Conservation (phyloP, 1,139 yeast species). For the Petasospora fabianii region DNA sequence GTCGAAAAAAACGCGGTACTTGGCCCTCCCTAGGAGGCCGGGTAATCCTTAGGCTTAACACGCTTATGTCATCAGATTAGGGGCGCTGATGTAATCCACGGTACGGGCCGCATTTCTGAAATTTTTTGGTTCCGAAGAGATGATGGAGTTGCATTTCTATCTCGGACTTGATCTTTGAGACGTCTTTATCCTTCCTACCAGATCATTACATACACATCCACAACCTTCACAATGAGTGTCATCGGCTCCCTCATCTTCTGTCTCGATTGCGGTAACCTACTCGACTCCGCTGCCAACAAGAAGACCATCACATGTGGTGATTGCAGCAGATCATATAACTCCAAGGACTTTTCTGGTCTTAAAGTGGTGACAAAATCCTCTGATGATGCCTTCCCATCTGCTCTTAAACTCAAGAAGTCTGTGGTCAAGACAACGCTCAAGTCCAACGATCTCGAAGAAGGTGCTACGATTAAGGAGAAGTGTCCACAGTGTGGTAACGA, state of each 20-base stretch:
- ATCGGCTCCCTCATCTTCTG: slow-evolving; percentile 95
- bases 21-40: no score
- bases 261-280: slow-evolving; percentile 85
- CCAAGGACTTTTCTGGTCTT: slow-evolving; percentile 63
- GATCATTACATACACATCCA: background rate
- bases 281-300: slow-evolving; percentile 60
- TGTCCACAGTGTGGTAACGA: slow-evolving; percentile 98
- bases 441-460: slow-evolving; percentile 80
- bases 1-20: background rate
- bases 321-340: slow-evolving; percentile 60
- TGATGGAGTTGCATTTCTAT: background rate
- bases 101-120: slow-evolving; percentile 5
- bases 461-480: slow-evolving; percentile 93
- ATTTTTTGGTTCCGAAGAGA: background rate
- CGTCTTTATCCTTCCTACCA: no score
- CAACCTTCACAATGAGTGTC: slow-evolving; percentile 72
- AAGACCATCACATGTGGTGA: slow-evolving; percentile 58
- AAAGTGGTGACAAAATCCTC: slow-evolving; percentile 85
- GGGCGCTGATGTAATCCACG: background rate
- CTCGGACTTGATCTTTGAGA: no score
- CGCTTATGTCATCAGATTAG: no score
- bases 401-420: slow-evolving; percentile 74
- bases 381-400: slow-evolving; percentile 86
- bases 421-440: slow-evolving; percentile 83
- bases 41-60: background rate